Conservation (phyloP, 2,329 filamentous ascomycete genomes). For the Drechslerella coelobrocha region DNA sequence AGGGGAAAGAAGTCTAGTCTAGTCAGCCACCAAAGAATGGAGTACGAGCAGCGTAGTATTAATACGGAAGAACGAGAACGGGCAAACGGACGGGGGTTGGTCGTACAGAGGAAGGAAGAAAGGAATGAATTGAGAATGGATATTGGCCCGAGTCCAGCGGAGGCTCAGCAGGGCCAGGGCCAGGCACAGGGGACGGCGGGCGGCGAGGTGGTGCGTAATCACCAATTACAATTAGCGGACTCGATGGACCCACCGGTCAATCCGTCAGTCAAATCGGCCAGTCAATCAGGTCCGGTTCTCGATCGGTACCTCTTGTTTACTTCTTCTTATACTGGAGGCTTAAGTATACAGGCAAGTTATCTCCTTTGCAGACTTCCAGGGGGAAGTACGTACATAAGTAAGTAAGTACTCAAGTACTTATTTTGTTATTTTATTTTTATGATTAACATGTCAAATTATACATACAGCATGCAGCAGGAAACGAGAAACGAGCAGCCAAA, state of each 20-base stretch:
- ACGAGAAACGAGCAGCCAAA: constrained; percentile 8
- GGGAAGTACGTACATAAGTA: too few species aligned
- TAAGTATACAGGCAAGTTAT: too few species aligned
- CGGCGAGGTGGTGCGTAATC: constrained; percentile 16
- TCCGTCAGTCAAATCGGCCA: too few species aligned
- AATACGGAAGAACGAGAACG: background rate
- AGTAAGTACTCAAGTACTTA: too few species aligned
- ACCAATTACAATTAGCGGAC: constrained; percentile 3
- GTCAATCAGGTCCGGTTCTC: too few species aligned
- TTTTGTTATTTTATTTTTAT: too few species aligned
- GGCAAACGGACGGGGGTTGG: constrained; percentile 10
- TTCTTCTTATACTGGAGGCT: too few species aligned
- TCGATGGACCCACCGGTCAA: background rate
- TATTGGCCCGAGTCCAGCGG: constrained; percentile 2
- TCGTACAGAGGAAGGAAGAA: background rate
- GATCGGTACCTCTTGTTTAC: too few species aligned
- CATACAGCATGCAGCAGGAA: background rate
- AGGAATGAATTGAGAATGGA: background rate
- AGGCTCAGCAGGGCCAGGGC: constrained; percentile 6
- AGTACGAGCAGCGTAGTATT: background rate
- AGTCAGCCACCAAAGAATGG: background rate
- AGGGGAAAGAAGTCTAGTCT: background rate
- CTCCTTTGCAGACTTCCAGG: too few species aligned
- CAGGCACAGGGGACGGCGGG: background rate
- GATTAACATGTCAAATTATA: too few species aligned